These are phyloP conservation scores for Akanthomyces lecanii DNA, from an alignment of 2,329 filamentous ascomycete species.

Conservation along the genomic window DNA sequence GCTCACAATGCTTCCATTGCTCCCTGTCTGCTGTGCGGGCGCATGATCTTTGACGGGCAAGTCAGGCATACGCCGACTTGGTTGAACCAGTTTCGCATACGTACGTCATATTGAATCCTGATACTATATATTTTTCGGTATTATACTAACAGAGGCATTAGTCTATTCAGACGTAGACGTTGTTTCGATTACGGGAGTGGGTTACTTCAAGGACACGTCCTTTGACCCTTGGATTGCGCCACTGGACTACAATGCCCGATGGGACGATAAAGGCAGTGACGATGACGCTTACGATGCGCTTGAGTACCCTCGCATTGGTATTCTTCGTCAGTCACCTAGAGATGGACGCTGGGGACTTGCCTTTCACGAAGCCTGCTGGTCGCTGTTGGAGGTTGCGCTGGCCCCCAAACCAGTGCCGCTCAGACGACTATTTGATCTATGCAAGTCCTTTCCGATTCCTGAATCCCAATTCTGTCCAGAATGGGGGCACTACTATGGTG, in stretches of 20 bases:
- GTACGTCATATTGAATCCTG: not conserved
- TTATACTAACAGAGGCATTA: not conserved
- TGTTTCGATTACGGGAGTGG: not conserved
- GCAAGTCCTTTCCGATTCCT: not conserved
- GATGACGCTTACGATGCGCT: not conserved
- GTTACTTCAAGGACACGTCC: not conserved
- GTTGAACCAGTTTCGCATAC: slow-evolving; percentile 3
- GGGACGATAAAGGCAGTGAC: not conserved
- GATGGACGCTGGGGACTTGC: not conserved
- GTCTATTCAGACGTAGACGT: not conserved
- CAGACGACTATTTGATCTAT: not conserved
- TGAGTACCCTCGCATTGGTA: not conserved
- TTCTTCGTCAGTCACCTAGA: not conserved
- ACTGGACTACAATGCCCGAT: not conserved
- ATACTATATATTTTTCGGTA: not conserved
- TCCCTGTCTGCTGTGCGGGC: slow-evolving; percentile 6
- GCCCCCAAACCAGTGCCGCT: not conserved
- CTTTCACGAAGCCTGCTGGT: slow-evolving; percentile 12
- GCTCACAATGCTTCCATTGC: not conserved
- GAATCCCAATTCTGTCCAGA: not conserved
- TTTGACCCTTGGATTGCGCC: not conserved
- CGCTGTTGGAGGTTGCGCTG: not conserved
- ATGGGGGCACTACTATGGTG: not conserved
- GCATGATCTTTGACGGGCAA: not conserved
- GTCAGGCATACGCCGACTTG: not conserved